These are phyloP conservation scores for Acanthamoeba lugdunensis DNA, from an alignment of 208 protist species.

Conservation along the genomic window DNA sequence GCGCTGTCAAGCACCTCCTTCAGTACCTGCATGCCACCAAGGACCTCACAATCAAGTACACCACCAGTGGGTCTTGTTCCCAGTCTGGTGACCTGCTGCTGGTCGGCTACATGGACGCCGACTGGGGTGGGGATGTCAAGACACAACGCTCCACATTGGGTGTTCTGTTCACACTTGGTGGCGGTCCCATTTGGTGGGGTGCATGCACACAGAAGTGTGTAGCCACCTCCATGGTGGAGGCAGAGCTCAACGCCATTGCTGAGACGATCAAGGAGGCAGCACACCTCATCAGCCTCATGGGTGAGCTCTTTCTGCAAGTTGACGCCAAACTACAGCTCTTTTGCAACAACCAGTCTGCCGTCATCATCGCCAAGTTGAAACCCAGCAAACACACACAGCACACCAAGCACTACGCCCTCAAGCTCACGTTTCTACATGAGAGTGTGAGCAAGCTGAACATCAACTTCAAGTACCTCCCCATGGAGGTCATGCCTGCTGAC, in stretches of 20 bases:
- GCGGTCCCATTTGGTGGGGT: neutral
- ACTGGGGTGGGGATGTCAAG: neutral
- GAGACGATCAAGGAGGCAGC: neutral
- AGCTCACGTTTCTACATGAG: neutral
- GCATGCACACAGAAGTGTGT: slow-evolving; percentile 34
- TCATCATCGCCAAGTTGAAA: neutral
- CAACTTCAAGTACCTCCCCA: neutral
- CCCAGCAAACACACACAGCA: neutral
- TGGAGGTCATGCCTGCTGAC: slow-evolving; percentile 25
- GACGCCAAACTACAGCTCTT: neutral
- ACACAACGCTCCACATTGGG: neutral
- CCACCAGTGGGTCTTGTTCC: neutral
- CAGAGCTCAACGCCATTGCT: neutral
- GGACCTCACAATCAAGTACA: slow-evolving; percentile 9
- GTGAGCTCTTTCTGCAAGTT: neutral
- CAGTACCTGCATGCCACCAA: slow-evolving; percentile 8
- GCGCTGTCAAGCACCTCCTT: neutral
- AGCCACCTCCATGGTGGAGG: slow-evolving; percentile 23
- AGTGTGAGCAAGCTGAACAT: no score
- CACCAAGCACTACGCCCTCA: slow-evolving; percentile 46
- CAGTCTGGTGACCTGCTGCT: neutral
- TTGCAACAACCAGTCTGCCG: neutral
- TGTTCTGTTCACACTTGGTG: neutral
- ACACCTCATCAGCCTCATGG: neutral
- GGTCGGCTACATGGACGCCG: neutral